A percentile compares a stretch with the other conserved stretches of the same genome.
phyloP scores from a whole-genome alignment of 2,329 filamentous ascomycete species.

The Calonectria hawksworthii region DNA sequence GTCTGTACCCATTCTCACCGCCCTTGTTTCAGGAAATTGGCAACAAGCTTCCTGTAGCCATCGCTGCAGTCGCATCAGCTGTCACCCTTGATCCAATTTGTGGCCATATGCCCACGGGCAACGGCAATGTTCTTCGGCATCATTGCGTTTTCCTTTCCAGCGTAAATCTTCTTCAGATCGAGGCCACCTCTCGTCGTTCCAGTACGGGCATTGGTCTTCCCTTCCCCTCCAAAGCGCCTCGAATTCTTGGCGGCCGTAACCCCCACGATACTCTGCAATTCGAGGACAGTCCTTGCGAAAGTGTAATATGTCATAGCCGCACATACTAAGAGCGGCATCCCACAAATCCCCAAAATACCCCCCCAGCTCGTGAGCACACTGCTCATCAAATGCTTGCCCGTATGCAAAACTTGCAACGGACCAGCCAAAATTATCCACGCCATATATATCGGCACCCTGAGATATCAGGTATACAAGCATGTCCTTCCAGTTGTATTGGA shows the following conservation, averaged over 20 bases:
- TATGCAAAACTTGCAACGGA: background rate
- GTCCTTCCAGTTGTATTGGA: background rate
- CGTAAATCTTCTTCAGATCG: background rate
- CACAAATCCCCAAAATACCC: background rate
- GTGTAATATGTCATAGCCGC: background rate
- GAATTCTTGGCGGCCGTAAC: background rate
- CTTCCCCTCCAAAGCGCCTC: background rate
- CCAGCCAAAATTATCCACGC: background rate
- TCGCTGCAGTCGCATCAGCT: no score
- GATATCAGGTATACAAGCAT: background rate
- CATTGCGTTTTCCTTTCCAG: background rate
- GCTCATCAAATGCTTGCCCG: background rate
- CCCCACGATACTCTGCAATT: background rate
- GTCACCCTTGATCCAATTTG: background rate
- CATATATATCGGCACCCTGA: background rate
- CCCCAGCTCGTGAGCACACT: background rate
- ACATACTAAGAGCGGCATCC: background rate
- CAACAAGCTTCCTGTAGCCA: no score
- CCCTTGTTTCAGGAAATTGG: no score
- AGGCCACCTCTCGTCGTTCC: background rate
- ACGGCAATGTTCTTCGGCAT: background rate
- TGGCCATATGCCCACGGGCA: background rate
- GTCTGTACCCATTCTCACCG: no score
- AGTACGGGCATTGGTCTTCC: background rate
- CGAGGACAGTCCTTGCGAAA: background rate